These are phyloP conservation scores for Gardenia jasminoides DNA, from an alignment of 257 asterid species.

Conservation along the genomic window DNA sequence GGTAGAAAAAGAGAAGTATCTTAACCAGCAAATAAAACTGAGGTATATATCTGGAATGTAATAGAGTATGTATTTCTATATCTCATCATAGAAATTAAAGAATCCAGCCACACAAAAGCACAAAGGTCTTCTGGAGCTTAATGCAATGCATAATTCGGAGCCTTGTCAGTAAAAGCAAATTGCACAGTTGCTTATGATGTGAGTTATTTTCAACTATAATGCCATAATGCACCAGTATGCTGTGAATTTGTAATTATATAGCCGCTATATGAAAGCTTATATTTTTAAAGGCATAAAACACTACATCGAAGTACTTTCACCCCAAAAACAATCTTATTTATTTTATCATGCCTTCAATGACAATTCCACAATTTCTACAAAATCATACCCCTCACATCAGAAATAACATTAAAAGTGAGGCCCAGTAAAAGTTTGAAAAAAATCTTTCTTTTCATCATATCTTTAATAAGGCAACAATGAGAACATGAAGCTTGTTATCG, in stretches of 20 bases:
- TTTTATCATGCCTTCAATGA: too few relatives aligned
- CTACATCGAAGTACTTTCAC: neutral
- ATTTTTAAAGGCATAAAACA: too few relatives aligned
- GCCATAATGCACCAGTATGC: neutral
- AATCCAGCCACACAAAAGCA: too few relatives aligned
- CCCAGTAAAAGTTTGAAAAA: too few relatives aligned
- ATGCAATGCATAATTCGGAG: too few relatives aligned
- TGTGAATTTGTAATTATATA: neutral
- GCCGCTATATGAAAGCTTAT: neutral
- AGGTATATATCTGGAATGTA: too few relatives aligned
- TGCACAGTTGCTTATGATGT: neutral
- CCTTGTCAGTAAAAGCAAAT: neutral
- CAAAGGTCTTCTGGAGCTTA: neutral
- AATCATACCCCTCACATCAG: too few relatives aligned
- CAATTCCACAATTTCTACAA: too few relatives aligned
- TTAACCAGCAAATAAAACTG: neutral
- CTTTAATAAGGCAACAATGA: neutral
- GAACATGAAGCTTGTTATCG: neutral
- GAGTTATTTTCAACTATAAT: neutral
- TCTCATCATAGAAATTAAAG: too few relatives aligned
- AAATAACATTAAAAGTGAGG: too few relatives aligned
- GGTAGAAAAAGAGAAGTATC: neutral
- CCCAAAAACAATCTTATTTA: neutral
- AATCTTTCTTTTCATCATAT: too few relatives aligned
- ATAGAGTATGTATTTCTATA: neutral